Evolutionary conservation across 441 rosid genomes (phyloP), one percentile per base, ranked within the genome.

Genomic region (Euphorbia corollata): DNA sequence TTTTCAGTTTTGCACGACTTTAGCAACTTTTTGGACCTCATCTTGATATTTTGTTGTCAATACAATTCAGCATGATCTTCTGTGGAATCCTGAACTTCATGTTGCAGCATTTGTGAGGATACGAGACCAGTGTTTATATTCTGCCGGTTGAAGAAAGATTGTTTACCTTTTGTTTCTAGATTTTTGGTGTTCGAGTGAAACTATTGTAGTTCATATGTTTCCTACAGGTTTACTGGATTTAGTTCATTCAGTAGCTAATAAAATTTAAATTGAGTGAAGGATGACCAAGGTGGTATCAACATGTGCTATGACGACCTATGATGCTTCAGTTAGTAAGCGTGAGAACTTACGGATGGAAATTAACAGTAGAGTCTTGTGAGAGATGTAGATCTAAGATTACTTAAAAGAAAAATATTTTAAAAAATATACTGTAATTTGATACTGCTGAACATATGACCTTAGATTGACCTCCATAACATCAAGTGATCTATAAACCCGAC

Each of bases 1-100:
- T 18, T 53, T 53, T 5, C 10, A 53, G 57, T 53, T 53, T 53
- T 53, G 57, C 57, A 19, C 57, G 57, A 53, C n/a, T 18, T 53
- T 45, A 53, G 24, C 57, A 18, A 53, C 57, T 18, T 53, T 53
- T 53, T 20, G 3, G 57, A 20, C 24, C 57, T 53, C 57, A 19
- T 53, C 23, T 1, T 50, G 1, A 50, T 50, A 8, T 50, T 50
- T 50, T 45, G 50, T 4, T 45, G 50, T 45, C 50, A 45, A 12
- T 45, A 20, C 23, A 22, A 20, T 20, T 54, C 58, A 19, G 11
- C 7, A 54, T 20, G 32, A 27, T 27, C 32, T 27, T 20, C 19
- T 10, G 3, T 54, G 3, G 58, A 54, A 54, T 27, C 58, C 7
- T 20, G 13, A 54, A 54, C 58, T 20, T 8, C 8, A 19, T 22